These are phyloP conservation scores for Calonectria pseudoreteaudii DNA, from an alignment of 2,329 filamentous ascomycete genomes.

Conservation along the genomic window DNA sequence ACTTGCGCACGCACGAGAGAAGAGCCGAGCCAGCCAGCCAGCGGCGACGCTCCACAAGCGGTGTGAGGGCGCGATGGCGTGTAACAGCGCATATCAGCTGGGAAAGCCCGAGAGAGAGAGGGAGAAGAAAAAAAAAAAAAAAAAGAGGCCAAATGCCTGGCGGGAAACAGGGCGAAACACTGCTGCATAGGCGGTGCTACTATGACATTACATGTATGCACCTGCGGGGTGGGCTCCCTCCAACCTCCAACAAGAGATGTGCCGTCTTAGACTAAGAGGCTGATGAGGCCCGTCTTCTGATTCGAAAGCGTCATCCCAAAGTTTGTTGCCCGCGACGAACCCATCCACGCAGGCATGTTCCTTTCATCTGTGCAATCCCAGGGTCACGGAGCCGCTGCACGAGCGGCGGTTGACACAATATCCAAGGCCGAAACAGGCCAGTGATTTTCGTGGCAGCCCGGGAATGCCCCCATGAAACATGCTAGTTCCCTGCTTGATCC, in stretches of 20 bases:
- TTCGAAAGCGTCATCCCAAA: slow-evolving; percentile 6
- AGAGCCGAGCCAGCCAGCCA: neutral
- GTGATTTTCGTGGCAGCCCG: neutral
- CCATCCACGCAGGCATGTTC: slow-evolving; percentile 17
- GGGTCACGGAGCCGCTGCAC: slow-evolving; percentile 1
- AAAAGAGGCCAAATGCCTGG: neutral
- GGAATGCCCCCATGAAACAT: slow-evolving; percentile 14
- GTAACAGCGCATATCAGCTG: slow-evolving; percentile 21
- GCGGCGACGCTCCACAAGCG: slow-evolving; percentile 12
- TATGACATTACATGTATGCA: neutral
- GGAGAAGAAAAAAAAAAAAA: neutral
- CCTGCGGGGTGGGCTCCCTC: neutral
- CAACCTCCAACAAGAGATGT: neutral
- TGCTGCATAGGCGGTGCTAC: slow-evolving; percentile 2
- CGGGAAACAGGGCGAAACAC: slow-evolving; percentile 21
- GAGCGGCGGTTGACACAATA: slow-evolving; percentile 5
- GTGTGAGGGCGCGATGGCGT: slow-evolving; percentile 21
- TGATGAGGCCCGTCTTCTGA: slow-evolving; percentile 12
- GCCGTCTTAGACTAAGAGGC: neutral
- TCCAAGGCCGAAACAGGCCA: slow-evolving; percentile 16
- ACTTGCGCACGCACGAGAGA: slow-evolving; percentile 7
- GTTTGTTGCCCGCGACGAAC: slow-evolving; percentile 14
- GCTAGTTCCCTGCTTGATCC: neutral
- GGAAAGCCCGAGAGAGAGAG: too few species aligned
- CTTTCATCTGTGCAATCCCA: neutral